Conservation (phyloP, 371 early-diverging fungal genomes). For the Rhizopus delemar region DNA sequence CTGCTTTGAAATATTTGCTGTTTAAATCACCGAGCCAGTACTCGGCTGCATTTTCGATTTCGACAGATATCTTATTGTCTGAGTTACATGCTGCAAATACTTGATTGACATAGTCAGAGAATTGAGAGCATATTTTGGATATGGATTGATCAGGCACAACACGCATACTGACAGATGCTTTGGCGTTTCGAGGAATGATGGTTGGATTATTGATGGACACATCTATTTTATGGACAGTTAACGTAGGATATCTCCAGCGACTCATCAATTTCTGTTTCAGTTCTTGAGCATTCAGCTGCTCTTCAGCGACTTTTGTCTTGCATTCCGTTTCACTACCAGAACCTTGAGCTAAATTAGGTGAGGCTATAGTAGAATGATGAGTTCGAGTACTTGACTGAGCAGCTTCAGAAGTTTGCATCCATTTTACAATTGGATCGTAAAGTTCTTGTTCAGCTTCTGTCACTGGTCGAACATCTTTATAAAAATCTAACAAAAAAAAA, state of each 20-base stretch:
- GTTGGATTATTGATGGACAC: conserved; percentile 73
- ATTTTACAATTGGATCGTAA: conserved; percentile 57
- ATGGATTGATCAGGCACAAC: conserved; percentile 81
- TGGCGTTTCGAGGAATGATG: conserved; percentile 73
- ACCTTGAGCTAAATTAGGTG: conserved; percentile 24
- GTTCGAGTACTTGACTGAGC: conserved; percentile 26
- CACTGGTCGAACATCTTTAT: conserved; percentile 58
- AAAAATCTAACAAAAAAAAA: conserved; percentile 47
- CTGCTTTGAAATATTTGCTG: conserved; percentile 68
- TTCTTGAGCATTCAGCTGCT: conserved; percentile 34
- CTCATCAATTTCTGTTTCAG: conserved; percentile 65
- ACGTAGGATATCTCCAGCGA: conserved; percentile 79
- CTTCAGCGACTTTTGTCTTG: conserved; percentile 25
- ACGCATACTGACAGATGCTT: conserved; percentile 77
- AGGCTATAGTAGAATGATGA: conserved; percentile 39
- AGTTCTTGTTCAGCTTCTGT: conserved; percentile 54
- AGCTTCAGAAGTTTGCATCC: conserved; percentile 39
- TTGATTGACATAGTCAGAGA: conserved; percentile 55
- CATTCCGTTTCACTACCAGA: conserved; percentile 23
- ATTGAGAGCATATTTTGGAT: conserved; percentile 57
- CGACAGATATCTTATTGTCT: conserved; percentile 55
- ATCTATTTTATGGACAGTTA: conserved; percentile 80
- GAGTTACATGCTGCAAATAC: conserved; percentile 57
- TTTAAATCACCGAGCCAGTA: conserved; percentile 82
- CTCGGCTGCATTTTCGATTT: conserved; percentile 63